Base-by-base conservation (phyloP, 768 basidiomycete genomes). In the Trametes coccinea region DNA sequence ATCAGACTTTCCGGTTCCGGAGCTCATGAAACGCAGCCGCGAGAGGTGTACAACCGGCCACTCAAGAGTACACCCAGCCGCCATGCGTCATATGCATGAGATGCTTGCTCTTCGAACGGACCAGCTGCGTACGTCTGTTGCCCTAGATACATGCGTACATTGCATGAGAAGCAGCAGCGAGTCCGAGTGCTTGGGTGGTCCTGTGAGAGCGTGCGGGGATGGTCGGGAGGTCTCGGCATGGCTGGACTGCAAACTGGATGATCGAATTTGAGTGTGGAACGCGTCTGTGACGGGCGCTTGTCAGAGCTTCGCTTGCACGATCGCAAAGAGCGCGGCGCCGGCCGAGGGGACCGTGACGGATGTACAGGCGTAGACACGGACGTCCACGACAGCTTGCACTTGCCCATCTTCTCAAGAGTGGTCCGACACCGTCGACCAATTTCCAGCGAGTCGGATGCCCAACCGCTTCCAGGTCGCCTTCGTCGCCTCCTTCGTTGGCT, bases 391-490 rank as follows among this genome's bases (percentile, higher is more conserved):
- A 22, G 22, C 22, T 22, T 22, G 22, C 22, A 22, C 22, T 22
- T 22, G 22, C 22, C 22, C 22, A 22, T 22, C 22, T 22, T 44
- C n/a, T 17, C 52, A 52, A 37, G 46, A 56, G 54, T 56, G 54
- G 60, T 54, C 53, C 33, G 48, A 54, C 61, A 46, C 34, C 22
- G 14, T 14, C 41, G 41, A 29, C 52, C n/a, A 37, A 49, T 33
- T 50, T 13, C 31, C 33, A 22, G 29, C 41, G 47, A 47, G 62
- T 6, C 14, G 41, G 9, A 86, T 87, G 85, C 81, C 82, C 50
- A 88, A 87, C 78, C 74, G 71, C 58, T 70, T 74, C 60, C 88
- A 89, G 67, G 61, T 79, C 53, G 78, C 79, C 11, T 88, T 89
- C 69, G 69, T 89, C 46, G 61, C 73, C 53, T 79, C 88, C 27